These are phyloP conservation scores for Carallia pectinifolia DNA, from an alignment of 345 rosid genomes.

Conservation along the genomic window DNA sequence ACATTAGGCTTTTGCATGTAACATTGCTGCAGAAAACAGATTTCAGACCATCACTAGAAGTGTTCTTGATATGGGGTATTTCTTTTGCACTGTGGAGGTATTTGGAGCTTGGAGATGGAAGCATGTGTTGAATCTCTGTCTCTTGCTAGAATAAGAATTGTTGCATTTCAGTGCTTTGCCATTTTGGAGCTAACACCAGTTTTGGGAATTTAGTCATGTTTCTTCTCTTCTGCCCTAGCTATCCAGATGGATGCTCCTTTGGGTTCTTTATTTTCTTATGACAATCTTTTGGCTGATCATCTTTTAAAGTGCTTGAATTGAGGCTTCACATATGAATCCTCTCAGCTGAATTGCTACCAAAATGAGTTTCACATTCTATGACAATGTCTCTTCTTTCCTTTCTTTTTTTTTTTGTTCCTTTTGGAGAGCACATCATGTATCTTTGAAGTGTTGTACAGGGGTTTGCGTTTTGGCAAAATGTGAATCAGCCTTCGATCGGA, in stretches of 20 bases:
- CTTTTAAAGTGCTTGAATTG: neutral
- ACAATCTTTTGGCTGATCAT: neutral
- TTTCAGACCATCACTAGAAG: neutral
- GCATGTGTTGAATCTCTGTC: neutral
- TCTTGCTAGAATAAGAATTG: neutral
- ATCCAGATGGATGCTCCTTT: no score
- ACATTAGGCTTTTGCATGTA: neutral
- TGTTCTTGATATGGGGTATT: neutral
- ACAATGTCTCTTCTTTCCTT: neutral
- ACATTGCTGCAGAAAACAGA: neutral
- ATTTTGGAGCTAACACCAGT: neutral
- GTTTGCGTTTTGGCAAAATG: constrained; percentile 52
- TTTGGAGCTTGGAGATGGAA: neutral
- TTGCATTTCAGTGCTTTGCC: neutral
- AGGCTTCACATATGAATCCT: neutral
- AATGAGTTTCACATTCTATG: neutral
- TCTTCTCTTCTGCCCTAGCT: no score
- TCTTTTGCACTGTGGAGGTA: neutral
- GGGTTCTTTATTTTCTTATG: no score
- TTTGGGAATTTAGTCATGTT: no score
- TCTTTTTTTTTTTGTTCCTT: neutral
- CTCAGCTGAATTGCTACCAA: neutral
- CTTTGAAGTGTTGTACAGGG: constrained; percentile 37
- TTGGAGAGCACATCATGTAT: neutral
- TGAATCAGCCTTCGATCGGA: constrained; percentile 59